Conservation (phyloP, 2,329 filamentous ascomycete genomes). For the Fusarium globosum region DNA sequence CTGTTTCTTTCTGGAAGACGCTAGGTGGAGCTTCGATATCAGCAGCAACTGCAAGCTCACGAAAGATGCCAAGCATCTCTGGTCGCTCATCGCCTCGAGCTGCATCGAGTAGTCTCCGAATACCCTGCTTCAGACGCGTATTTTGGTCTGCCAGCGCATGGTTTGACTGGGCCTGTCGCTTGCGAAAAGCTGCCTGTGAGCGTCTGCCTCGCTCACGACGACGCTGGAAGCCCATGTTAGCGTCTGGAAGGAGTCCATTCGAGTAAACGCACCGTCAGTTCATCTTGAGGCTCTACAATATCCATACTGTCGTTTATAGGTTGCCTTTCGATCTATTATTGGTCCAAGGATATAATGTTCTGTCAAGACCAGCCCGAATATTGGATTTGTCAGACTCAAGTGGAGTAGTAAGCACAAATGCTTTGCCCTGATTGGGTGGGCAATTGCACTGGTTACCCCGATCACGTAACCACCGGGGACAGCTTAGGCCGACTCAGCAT, state of each 20-base stretch:
- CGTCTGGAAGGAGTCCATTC: accelerated
- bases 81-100: neutral
- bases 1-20: accelerated
- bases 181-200: conserved; percentile 17
- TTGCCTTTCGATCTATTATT: accelerated
- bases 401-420: neutral
- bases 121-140: neutral
- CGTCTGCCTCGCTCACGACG: conserved; percentile 15
- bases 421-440: neutral
- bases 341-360: accelerated
- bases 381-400: conserved; percentile 5
- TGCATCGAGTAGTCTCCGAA: neutral
- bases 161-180: neutral
- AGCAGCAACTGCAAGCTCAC: neutral
- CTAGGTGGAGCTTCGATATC: neutral
- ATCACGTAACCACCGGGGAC: conserved; percentile 15
- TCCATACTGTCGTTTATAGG: neutral
- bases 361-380: accelerated
- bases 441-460: neutral
- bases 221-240: neutral
- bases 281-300: neutral
- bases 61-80: neutral
- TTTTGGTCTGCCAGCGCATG: neutral
- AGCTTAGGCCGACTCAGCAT: neutral
- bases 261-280: neutral